These are phyloP conservation scores for Aspergillus quadrilineatus DNA, from an alignment of 2,329 filamentous ascomycete species.

Conservation along the genomic window DNA sequence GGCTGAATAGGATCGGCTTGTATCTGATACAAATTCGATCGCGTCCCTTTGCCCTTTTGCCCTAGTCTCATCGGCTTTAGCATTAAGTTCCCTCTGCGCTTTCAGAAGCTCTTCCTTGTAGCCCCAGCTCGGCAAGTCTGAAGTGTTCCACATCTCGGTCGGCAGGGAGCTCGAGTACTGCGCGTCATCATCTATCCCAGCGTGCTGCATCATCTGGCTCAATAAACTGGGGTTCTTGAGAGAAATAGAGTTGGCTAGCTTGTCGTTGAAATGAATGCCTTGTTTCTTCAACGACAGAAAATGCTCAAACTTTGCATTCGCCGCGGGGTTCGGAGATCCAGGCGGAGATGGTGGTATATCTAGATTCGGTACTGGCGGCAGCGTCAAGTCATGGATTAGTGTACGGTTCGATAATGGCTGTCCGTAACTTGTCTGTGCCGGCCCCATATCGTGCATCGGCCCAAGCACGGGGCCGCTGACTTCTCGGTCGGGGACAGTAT, in stretches of 20 bases:
- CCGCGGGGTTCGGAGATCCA: constrained; percentile 43
- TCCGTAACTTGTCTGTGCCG: constrained; percentile 16
- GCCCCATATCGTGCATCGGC: constrained; percentile 30
- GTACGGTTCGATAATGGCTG: constrained; percentile 49
- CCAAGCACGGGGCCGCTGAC: constrained; percentile 36
- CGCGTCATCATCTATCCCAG: constrained; percentile 53
- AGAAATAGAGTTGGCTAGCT: constrained; percentile 56
- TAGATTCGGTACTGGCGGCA: constrained; percentile 47
- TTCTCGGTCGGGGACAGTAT: constrained; percentile 12
- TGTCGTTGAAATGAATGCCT: constrained; percentile 64
- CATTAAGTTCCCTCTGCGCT: constrained; percentile 40
- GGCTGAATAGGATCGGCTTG: constrained; percentile 6
- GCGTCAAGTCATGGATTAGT: constrained; percentile 57
- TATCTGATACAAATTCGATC: constrained; percentile 41
- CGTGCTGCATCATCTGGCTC: constrained; percentile 58
- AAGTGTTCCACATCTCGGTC: constrained; percentile 41
- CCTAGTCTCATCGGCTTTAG: constrained; percentile 37
- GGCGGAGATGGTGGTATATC: constrained; percentile 49
- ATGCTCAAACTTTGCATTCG: constrained; percentile 58
- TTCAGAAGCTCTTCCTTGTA: constrained; percentile 49
- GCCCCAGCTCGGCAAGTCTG: constrained; percentile 42
- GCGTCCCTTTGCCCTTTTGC: constrained; percentile 34
- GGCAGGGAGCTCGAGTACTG: constrained; percentile 56
- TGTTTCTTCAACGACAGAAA: constrained; percentile 63
- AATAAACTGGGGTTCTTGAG: constrained; percentile 61